Conservation (phyloP, 441 rosid genomes). For the Mallotus japonicus region DNA sequence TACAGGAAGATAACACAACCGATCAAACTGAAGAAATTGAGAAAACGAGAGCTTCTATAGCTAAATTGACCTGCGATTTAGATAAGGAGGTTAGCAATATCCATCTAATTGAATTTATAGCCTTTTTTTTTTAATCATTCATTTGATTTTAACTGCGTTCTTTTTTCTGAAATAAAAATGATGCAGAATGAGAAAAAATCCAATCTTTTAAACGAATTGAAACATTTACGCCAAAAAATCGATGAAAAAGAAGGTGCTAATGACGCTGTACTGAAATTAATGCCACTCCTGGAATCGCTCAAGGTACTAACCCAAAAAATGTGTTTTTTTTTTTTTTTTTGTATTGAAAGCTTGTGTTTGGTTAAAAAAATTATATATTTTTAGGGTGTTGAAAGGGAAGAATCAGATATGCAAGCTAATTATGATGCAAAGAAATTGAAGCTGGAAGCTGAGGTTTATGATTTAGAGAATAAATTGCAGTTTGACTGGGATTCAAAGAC, state of each 20-base stretch:
- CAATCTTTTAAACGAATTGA: constrained; percentile 34
- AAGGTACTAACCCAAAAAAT: constrained; percentile 35
- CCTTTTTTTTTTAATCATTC: background rate
- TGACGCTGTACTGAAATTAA: constrained; percentile 41
- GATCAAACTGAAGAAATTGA: too few relatives aligned
- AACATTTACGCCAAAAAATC: constrained; percentile 43
- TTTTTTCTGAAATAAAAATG: too few relatives aligned
- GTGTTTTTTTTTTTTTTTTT: background rate
- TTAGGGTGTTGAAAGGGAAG: constrained; percentile 53
- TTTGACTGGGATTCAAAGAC: constrained; percentile 34
- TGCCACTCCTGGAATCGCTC: constrained; percentile 41
- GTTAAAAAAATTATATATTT: background rate
- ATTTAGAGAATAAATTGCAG: constrained; percentile 49
- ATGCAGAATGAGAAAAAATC: constrained; percentile 42
- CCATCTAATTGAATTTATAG: too few relatives aligned
- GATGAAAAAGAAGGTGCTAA: constrained; percentile 32
- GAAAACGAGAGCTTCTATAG: too few relatives aligned
- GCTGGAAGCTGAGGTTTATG: constrained; percentile 42
- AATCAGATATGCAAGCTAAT: constrained; percentile 40
- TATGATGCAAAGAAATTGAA: constrained; percentile 39
- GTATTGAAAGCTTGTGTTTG: background rate
- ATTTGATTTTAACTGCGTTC: background rate
- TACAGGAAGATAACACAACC: too few relatives aligned
- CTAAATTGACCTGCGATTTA: too few relatives aligned
- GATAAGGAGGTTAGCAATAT: too few relatives aligned